These are phyloP conservation scores for Panaeolus papilionaceus DNA, from an alignment of 768 basidiomycete genomes.

Conservation along the genomic window DNA sequence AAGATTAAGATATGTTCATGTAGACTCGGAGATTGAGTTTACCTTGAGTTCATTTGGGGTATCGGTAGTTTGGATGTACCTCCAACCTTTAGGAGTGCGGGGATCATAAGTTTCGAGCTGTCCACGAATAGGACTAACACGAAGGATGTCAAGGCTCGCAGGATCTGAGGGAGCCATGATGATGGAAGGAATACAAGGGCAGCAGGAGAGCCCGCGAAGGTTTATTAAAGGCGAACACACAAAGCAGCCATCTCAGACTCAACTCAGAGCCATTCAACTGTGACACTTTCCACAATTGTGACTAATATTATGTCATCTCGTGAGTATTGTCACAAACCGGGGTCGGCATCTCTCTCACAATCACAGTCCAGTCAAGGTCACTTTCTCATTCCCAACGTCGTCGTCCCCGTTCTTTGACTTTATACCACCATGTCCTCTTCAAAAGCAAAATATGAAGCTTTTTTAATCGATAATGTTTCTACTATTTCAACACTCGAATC, in stretches of 20 bases:
- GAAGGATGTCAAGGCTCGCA: constrained; percentile 58
- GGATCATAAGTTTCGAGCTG: constrained; percentile 75
- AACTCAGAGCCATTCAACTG: constrained; percentile 16
- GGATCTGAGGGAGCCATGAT: constrained; percentile 31
- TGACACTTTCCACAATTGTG: constrained; percentile 17
- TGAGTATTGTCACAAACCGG: constrained; percentile 12
- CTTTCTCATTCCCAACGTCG: constrained; percentile 12
- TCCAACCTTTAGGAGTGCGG: constrained; percentile 61
- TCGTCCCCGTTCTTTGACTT: constrained; percentile 17
- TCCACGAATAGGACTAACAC: constrained; percentile 72
- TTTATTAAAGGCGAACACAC: constrained; percentile 19
- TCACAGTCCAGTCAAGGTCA: constrained; percentile 25
- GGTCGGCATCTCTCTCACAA: constrained; percentile 20
- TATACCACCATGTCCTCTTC: constrained; percentile 59
- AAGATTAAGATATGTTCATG: constrained; percentile 3
- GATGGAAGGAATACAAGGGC: constrained; percentile 18
- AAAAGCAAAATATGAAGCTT: constrained; percentile 78
- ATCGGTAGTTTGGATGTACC: constrained; percentile 79
- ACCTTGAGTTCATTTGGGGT: constrained; percentile 81
- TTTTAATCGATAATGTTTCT: constrained; percentile 84
- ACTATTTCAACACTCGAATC: constrained; percentile 91
- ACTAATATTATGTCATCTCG: constrained; percentile 10
- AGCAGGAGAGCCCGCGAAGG: constrained; percentile 1
- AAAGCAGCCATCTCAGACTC: constrained; percentile 30
- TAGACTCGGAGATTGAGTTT: constrained; percentile 13